Evolutionary conservation across 768 basidiomycete species (phyloP).

Genomic region (Hypsizygus marmoreus): DNA sequence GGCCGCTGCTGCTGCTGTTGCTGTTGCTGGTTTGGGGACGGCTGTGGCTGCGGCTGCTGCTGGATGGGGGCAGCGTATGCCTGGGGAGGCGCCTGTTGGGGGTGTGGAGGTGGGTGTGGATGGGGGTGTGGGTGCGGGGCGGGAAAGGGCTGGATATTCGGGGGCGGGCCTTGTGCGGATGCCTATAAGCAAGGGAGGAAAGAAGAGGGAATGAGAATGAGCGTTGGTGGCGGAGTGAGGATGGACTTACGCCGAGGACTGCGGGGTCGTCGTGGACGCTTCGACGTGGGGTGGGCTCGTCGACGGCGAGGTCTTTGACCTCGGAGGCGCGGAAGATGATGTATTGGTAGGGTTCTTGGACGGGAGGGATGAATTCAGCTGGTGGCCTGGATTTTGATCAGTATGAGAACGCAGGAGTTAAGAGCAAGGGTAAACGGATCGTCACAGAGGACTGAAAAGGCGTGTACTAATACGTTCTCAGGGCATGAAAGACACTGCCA

Average conservation of each 20-base stretch:
- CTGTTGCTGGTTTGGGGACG: not conserved
- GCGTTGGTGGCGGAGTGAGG: no score
- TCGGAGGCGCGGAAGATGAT: slow-evolving; percentile 91
- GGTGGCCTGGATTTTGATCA: slow-evolving; percentile 62
- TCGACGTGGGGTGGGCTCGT: slow-evolving; percentile 59
- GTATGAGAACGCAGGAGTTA: no score
- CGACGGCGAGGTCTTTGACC: slow-evolving; percentile 87
- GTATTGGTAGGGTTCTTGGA: slow-evolving; percentile 82
- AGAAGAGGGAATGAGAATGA: slow-evolving; percentile 14
- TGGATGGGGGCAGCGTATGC: slow-evolving; percentile 1
- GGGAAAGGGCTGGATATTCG: slow-evolving; percentile 12
- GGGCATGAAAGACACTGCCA: not conserved
- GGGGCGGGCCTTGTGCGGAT: slow-evolving; percentile 9
- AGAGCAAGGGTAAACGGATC: no score
- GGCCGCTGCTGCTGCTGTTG: slow-evolving; percentile 11
- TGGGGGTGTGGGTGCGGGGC: slow-evolving; percentile 10
- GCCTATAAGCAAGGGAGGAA: not conserved
- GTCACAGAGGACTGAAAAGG: no score
- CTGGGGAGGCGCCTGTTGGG: slow-evolving; percentile 32
- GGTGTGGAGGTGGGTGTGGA: slow-evolving; percentile 10
- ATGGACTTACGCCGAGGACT: slow-evolving; percentile 67
- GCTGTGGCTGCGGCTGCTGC: slow-evolving; percentile 19
- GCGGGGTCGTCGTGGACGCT: slow-evolving; percentile 86
- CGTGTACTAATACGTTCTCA: no score
- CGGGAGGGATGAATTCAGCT: slow-evolving; percentile 79